phyloP scores from a whole-genome alignment of 2,329 filamentous ascomycete species.

The Aspergillus tanneri region DNA sequence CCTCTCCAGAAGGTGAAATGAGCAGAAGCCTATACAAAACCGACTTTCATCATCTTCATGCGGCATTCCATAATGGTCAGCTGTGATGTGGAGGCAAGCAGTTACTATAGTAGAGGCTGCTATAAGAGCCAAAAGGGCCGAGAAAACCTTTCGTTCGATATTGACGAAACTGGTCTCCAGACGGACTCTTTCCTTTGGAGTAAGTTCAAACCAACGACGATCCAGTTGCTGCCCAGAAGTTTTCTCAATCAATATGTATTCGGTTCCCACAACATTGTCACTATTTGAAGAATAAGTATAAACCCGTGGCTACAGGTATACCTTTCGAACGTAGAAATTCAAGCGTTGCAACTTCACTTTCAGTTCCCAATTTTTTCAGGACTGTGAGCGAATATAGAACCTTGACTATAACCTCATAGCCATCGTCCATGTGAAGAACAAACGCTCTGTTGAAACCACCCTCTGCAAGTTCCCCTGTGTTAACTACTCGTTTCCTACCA shows the following conservation, averaged over 20 bases:
- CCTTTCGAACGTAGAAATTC: conserved; percentile 14
- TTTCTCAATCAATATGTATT: conserved; percentile 27
- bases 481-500: background rate
- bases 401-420: conserved; percentile 15
- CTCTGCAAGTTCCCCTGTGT: conserved; percentile 1
- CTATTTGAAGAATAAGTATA: conserved; percentile 15
- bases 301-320: conserved; percentile 14
- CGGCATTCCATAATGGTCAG: conserved; percentile 6
- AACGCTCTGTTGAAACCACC: conserved; percentile 13
- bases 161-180: conserved; percentile 15
- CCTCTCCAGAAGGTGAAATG: conserved; percentile 18
- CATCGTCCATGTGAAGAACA: conserved; percentile 16
- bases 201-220: conserved; percentile 3
- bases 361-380: conserved; percentile 13
- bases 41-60: conserved; percentile 2
- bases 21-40: conserved; percentile 17
- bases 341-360: conserved; percentile 18
- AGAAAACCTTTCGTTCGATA: conserved; percentile 18
- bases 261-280: conserved; percentile 18
- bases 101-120: conserved; percentile 14
- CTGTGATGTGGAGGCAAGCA: conserved; percentile 10
- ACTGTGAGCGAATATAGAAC: conserved; percentile 14
- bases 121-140: conserved; percentile 11
- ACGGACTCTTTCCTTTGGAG: conserved; percentile 8
- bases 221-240: conserved; percentile 7